A percentile compares a stretch with the other conserved stretches of the same genome.
These are phyloP conservation scores for Hypoxylon cercidicola DNA, from an alignment of 495 filamentous ascomycete species.

Conservation along the genomic window DNA sequence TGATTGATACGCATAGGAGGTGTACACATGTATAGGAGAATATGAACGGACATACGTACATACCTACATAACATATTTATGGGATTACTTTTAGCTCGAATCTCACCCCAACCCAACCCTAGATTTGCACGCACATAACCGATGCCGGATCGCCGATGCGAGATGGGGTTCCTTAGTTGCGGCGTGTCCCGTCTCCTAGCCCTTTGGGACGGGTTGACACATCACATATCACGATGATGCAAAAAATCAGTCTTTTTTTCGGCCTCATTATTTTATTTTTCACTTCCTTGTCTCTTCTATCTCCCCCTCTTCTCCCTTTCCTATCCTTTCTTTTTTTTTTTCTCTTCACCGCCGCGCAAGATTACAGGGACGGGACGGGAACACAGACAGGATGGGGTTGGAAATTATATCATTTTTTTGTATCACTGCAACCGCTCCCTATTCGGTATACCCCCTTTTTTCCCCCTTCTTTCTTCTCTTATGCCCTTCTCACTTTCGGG, in stretches of 20 bases:
- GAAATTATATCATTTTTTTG: constrained; percentile 14
- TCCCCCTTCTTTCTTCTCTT: constrained; percentile 10
- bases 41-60: too few species aligned
- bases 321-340: constrained; percentile 10
- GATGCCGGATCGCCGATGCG: constrained; percentile 37
- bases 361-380: constrained; percentile 8
- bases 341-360: constrained; percentile 29
- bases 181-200: constrained; percentile 17
- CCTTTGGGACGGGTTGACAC: constrained; percentile 17
- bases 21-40: constrained; percentile 5
- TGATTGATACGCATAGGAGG: constrained; percentile 4
- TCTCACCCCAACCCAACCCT: constrained; percentile 31
- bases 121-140: constrained; percentile 29
- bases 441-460: constrained; percentile 24
- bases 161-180: constrained; percentile 35
- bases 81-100: constrained; percentile 17
- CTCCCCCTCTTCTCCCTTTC: neutral
- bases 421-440: constrained; percentile 16
- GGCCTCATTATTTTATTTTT: constrained; percentile 1
- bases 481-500: neutral
- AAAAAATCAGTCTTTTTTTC: neutral
- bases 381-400: neutral
- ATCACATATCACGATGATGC: constrained; percentile 34
- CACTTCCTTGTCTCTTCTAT: constrained; percentile 8
- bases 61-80: constrained; percentile 6